Evolutionary conservation across 2,329 filamentous ascomycete genomes (phyloP).

Genomic region (Xylariaceae sp.): DNA sequence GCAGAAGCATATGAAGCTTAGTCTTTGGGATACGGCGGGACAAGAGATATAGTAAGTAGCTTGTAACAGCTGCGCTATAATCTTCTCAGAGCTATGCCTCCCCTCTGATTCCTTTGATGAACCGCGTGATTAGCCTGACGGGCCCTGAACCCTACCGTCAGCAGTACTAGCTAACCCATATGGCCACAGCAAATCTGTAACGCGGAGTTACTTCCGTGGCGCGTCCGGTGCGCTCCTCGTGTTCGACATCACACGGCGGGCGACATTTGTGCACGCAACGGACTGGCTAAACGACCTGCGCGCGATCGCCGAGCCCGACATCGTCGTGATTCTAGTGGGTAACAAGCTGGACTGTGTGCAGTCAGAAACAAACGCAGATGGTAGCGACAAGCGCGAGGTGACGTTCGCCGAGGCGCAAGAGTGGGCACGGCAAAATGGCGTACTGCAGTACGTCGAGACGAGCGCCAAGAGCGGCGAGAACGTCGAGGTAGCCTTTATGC

Average conservation of each 20-base stretch:
- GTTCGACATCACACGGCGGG: constrained; percentile 87
- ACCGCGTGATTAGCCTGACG: neutral
- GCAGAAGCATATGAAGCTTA: constrained; percentile 89
- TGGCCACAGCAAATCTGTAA: constrained; percentile 75
- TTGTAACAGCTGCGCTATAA: neutral
- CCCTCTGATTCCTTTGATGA: neutral
- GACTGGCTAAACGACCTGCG: constrained; percentile 94
- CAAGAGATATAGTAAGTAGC: constrained; percentile 79
- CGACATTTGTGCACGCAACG: constrained; percentile 87
- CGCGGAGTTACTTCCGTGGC: constrained; percentile 90
- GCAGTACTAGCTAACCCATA: constrained; percentile 7
- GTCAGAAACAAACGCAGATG: constrained; percentile 17
- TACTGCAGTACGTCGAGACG: constrained; percentile 95
- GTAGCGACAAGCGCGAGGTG: constrained; percentile 68
- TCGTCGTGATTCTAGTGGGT: constrained; percentile 91
- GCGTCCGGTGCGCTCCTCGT: constrained; percentile 77
- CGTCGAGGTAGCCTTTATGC: constrained; percentile 90
- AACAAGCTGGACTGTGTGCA: constrained; percentile 89
- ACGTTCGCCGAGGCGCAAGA: constrained; percentile 82
- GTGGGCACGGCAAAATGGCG: constrained; percentile 85
- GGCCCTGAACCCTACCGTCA: neutral
- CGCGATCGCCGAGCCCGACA: constrained; percentile 94
- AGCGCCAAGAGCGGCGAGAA: constrained; percentile 94
- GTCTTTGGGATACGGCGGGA: constrained; percentile 93
- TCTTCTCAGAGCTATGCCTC: neutral